Percentiles rank a stretch among this genome's conserved stretches.
Conservation (phyloP, 2,329 filamentous ascomycete species). For the Alternaria ventricosa region DNA sequence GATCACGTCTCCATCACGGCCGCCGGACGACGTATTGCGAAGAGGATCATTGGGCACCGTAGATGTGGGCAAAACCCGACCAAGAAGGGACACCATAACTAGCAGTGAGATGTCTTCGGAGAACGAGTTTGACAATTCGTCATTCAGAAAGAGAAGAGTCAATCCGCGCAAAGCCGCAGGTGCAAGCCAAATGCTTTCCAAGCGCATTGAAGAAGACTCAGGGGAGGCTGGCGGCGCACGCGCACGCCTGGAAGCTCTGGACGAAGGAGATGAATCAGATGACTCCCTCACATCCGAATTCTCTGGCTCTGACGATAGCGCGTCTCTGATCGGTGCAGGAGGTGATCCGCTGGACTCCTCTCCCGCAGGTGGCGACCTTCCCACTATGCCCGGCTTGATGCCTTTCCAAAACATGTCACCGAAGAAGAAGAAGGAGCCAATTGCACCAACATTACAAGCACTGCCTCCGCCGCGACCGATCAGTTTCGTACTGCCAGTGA, state of each 20-base stretch:
- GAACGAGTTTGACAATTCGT: conserved; percentile 74
- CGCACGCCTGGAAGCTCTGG: conserved; percentile 48
- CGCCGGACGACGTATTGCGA: conserved; percentile 43
- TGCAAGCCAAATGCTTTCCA: conserved; percentile 59
- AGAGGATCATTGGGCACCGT: conserved; percentile 75
- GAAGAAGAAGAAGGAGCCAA: conserved; percentile 62
- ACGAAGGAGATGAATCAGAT: conserved; percentile 50
- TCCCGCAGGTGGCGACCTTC: conserved; percentile 50
- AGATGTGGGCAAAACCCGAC: conserved; percentile 72
- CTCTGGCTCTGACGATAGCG: conserved; percentile 63
- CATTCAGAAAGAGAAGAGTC: conserved; percentile 69
- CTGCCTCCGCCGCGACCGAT: conserved; percentile 75
- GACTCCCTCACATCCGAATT: conserved; percentile 50
- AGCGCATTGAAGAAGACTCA: conserved; percentile 60
- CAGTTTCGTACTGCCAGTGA: conserved; percentile 73
- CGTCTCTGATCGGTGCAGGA: conserved; percentile 71
- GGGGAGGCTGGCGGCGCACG: conserved; percentile 35
- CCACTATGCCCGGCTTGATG: conserved; percentile 52
- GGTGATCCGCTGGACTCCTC: conserved; percentile 65
- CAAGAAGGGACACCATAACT: conserved; percentile 76
- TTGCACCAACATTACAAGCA: conserved; percentile 62
- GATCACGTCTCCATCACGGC: conserved; percentile 62
- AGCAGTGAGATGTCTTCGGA: conserved; percentile 85
- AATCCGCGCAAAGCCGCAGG: conserved; percentile 65
- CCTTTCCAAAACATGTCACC: conserved; percentile 62